phyloP scores from a whole-genome alignment of 2,329 filamentous ascomycete species.

The Paecilomyces formosus region DNA sequence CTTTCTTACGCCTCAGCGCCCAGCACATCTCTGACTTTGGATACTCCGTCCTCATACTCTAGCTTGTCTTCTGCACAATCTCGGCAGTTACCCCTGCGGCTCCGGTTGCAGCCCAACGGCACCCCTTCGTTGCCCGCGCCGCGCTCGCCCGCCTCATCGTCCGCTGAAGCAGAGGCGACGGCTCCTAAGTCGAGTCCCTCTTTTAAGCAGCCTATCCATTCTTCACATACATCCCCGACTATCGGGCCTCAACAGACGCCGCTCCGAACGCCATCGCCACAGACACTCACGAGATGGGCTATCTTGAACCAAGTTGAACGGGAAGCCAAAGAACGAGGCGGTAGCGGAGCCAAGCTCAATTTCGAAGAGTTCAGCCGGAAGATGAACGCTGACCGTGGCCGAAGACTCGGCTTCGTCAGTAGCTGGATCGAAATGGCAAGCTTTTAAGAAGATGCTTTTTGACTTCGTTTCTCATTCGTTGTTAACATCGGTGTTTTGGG shows the following conservation, averaged over 20 bases:
- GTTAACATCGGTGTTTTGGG: not conserved
- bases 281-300: conserved; percentile 38
- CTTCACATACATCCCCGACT: conserved; percentile 10
- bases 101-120: conserved; percentile 32
- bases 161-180: conserved; percentile 25
- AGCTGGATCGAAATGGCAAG: conserved; percentile 78
- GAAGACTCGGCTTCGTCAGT: conserved; percentile 70
- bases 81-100: conserved; percentile 19
- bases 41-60: conserved; percentile 19
- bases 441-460: conserved; percentile 34
- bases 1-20: not conserved
- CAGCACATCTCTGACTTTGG: conserved; percentile 22
- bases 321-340: conserved; percentile 64
- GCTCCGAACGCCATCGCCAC: conserved; percentile 19
- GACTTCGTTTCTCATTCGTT: no score
- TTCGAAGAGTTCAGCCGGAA: conserved; percentile 73
- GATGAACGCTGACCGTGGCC: conserved; percentile 61
- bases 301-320: conserved; percentile 60
- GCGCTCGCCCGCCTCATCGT: conserved; percentile 20
- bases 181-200: conserved; percentile 26
- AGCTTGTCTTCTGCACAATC: conserved; percentile 8
- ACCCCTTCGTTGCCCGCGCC: conserved; percentile 24
- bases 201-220: conserved; percentile 25
- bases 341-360: conserved; percentile 64
- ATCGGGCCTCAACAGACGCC: conserved; percentile 11